Conservation (phyloP, 2,329 filamentous ascomycete genomes). For the Colletotrichum theobromicola region DNA sequence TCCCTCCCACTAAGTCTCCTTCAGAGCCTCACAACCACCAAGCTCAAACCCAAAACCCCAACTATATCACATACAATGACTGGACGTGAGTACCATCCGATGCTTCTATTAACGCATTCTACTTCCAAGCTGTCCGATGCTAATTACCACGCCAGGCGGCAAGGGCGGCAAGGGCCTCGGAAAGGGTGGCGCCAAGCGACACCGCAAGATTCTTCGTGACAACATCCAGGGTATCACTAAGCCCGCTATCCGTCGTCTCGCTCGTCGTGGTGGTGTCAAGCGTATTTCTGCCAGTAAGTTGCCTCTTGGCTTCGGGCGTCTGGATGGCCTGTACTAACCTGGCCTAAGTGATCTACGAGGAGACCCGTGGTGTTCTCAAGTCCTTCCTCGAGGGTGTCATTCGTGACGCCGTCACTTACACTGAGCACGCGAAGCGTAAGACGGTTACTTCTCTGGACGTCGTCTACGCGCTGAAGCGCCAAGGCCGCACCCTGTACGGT, state of each 20-base stretch:
- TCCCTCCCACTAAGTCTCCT: not conserved
- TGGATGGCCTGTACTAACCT: constrained; percentile 18
- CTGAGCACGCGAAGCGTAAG: constrained; percentile 83
- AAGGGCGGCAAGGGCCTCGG: constrained; percentile 98
- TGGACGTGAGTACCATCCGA: constrained; percentile 66
- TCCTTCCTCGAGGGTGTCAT: constrained; percentile 80
- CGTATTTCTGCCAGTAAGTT: constrained; percentile 92
- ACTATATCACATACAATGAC: constrained; percentile 60
- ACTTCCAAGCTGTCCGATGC: not conserved
- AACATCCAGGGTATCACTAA: constrained; percentile 99
- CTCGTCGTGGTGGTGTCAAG: constrained; percentile 99
- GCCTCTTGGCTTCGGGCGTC: not conserved
- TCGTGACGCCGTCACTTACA: constrained; percentile 79
- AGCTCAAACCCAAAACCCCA: not conserved
- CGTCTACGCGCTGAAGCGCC: constrained; percentile 72
- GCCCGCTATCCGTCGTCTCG: constrained; percentile 97
- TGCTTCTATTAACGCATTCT: constrained; percentile 8
- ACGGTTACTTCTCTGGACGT: constrained; percentile 75
- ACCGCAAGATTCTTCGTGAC: constrained; percentile 99
- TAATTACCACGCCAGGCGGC: constrained; percentile 63
- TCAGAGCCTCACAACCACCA: not conserved
- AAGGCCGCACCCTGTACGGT: constrained; percentile 82
- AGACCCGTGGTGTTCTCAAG: constrained; percentile 79
- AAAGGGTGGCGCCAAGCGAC: constrained; percentile 98
- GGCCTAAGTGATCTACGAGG: constrained; percentile 73